Evolutionary conservation across 192 early-diverging fungal genomes (phyloP).

Genomic region (Gryganskiella cystojenkinii): DNA sequence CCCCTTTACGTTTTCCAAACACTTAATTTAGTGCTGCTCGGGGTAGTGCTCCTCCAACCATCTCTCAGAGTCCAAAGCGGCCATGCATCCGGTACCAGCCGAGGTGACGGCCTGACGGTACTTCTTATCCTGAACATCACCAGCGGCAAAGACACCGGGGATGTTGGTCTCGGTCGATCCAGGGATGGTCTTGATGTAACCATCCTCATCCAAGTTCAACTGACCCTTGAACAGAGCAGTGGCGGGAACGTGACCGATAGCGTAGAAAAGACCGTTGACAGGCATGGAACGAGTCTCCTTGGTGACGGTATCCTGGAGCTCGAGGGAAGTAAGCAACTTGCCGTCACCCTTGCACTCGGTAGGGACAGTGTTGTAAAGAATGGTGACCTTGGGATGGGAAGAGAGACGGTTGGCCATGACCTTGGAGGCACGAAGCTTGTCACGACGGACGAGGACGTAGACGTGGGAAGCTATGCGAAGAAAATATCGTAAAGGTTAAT

Average conservation of each 20-base stretch:
- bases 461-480: conserved; percentile 82
- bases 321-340: conserved; percentile 76
- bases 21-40: conserved; percentile 33
- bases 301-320: conserved; percentile 82
- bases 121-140: conserved; percentile 96
- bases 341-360: conserved; percentile 90
- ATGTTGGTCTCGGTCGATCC: conserved; percentile 88
- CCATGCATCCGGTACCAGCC: conserved; percentile 98
- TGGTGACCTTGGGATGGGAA: conserved; percentile 90
- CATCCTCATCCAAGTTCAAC: conserved; percentile 85
- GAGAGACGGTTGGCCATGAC: conserved; percentile 94
- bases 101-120: conserved; percentile 99
- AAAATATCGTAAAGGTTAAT: conserved; percentile 5
- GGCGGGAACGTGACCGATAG: conserved; percentile 97
- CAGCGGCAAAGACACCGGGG: conserved; percentile 95
- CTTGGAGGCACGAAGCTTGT: conserved; percentile 95
- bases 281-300: conserved; percentile 71
- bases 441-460: conserved; percentile 93
- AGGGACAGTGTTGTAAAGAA: conserved; percentile 91
- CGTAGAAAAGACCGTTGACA: conserved; percentile 96
- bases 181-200: conserved; percentile 88
- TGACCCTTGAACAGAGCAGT: conserved; percentile 79
- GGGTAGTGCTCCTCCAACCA: conserved; percentile 84
- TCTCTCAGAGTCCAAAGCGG: conserved; percentile 96
- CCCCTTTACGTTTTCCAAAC: neutral